Evolutionary conservation across 495 filamentous ascomycete species (phyloP), one percentile per base, ranked within the genome.

Genomic region (Pseudotulostoma volvatum): DNA sequence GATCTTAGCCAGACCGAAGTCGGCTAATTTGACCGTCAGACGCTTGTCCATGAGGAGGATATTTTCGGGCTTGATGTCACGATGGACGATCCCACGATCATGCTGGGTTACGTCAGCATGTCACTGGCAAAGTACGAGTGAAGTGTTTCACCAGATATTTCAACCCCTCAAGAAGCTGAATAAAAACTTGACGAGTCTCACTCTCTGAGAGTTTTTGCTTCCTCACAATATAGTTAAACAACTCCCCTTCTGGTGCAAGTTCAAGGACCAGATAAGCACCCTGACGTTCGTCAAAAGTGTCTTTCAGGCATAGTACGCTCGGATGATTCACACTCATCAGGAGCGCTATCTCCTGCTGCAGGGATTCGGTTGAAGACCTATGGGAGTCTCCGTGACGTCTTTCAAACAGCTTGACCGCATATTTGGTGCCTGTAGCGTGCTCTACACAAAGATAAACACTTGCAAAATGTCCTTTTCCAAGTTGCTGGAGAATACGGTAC

Each of bases 11-110:
- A 99, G 72, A 17, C 92, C 92, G 58, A 99, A 99, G 55, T 99
- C 92, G 2, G 84, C 92, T 41, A 99, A 64, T 59, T 99, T 99
- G 42, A 95, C 79, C 31, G 73, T 74, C 25, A 96, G 59, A 4
- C 86, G 68, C 37, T 81, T 80, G 53, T 96, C 84, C 19, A 76
- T 69, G 14, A 99, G 58, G 7, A 99, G 70, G 35, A 99, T 99
- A 44, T 99, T 99, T 55, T 99, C 92, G 1, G 92, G 92, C 56
- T 99, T 99, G 52, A 99, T 93, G 48, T 99, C 92, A 35, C 92
- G 83, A 57, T 99, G 92, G 5, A 95, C 88, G 50, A 96, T 93
- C 47, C 85, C 87, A 45, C 92, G 83, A 38, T 96, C 92, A 56
- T 99, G 92, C 90, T 96, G 43, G 42, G 30, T 7, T 7, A 23